Evolutionary conservation across 371 early-diverging fungal species (phyloP), one percentile per base, ranked within the genome.

Genomic region (Encephalitozoon intestinalis): DNA sequence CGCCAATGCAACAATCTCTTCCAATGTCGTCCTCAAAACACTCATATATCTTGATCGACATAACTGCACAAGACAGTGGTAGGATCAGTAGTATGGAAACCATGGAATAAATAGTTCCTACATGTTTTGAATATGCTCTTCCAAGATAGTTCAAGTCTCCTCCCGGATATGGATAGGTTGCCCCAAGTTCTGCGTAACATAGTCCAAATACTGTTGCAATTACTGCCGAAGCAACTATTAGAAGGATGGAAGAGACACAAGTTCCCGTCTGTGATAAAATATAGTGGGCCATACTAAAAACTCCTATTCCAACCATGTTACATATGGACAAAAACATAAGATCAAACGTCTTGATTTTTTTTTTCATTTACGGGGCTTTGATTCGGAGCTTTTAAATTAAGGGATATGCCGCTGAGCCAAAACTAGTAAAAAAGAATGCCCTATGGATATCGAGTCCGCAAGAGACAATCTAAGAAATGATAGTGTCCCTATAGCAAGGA

Each of bases 111-210:
- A 52, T 25, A 7, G 49, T 37, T 25, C 71, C 73, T 8, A 72
- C 9, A 44, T 46, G 21, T 3, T 52, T 39, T 58, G 41, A 25
- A 40, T 51, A 77, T 49, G 78, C 64, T 40, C 41, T 54, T 9
- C 21, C 63, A 15, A 77, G 54, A 40, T 72, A 77, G 3, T 50
- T 37, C 4, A 51, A 53, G 53, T 77, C 78, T 11, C 73, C 73
- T 44, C 78, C 78, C 0, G 58, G 39, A 23, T 58, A 30, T 46
- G 78, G 78, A 39, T 70, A 64, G 6, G 64, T 77, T n/a, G 64
- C 21, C 21, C 68, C 72, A 30, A 77, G 78, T 43, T 77, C 78
- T 26, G 73, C 78, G 68, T 77, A 77, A 31, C 78, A 77, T n/a
- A 65, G n/a, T 7, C 71, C 71, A 28, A 66, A 52, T 4, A 71